phyloP scores from a whole-genome alignment of 2,329 filamentous ascomycete species.

The Hypoxylon sp. region DNA sequence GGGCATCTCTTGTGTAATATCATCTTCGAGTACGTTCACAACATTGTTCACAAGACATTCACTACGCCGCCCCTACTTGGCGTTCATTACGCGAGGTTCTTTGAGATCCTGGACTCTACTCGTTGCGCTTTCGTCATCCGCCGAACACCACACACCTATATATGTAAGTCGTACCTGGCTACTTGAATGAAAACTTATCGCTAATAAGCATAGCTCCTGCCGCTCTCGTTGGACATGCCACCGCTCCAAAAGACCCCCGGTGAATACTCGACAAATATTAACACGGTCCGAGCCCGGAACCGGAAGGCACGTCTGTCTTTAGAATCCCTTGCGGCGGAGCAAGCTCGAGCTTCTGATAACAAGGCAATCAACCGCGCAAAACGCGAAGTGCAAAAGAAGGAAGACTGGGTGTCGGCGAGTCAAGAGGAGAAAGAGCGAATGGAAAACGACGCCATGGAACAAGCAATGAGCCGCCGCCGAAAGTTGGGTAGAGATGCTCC shows the following conservation, averaged over 20 bases:
- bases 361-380: slow-evolving; percentile 37
- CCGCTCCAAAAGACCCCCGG: slow-evolving; percentile 20
- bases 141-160: too few relatives aligned
- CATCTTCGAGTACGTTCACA: too few relatives aligned
- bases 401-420: slow-evolving; percentile 24
- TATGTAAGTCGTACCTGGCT: too few relatives aligned
- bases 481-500: slow-evolving; percentile 24
- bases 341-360: slow-evolving; percentile 33
- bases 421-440: slow-evolving; percentile 16
- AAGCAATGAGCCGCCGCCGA: slow-evolving; percentile 35
- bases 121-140: too few relatives aligned
- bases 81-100: too few relatives aligned
- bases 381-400: slow-evolving; percentile 17
- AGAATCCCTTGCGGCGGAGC: slow-evolving; percentile 28
- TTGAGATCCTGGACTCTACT: too few relatives aligned
- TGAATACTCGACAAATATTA: slow-evolving; percentile 42
- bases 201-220: too few relatives aligned
- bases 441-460: slow-evolving; percentile 23
- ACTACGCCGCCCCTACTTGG: too few relatives aligned
- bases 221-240: too few relatives aligned
- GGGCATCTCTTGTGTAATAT: too few relatives aligned
- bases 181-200: too few relatives aligned
- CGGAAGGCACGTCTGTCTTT: slow-evolving; percentile 35
- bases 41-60: too few relatives aligned
- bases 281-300: slow-evolving; percentile 37